Evolutionary conservation across 2,329 filamentous ascomycete genomes (phyloP).

Genomic region (Fusarium sp.): DNA sequence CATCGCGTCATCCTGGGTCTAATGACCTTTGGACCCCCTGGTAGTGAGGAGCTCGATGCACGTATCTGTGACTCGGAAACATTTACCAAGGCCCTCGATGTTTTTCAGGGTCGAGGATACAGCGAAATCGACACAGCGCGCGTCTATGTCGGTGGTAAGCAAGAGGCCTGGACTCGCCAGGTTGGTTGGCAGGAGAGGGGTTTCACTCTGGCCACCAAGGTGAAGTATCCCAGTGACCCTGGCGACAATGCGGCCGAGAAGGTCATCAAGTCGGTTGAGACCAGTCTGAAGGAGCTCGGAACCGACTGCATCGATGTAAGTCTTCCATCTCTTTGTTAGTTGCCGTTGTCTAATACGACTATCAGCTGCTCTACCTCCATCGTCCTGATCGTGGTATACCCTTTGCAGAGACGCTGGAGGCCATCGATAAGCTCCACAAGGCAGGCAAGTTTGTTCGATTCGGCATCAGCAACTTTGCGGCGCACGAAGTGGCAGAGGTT

Average conservation of each 20-base stretch:
- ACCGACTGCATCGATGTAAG: conserved; percentile 77
- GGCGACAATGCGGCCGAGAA: conserved; percentile 73
- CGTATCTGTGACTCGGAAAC: conserved; percentile 76
- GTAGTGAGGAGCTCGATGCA: conserved; percentile 68
- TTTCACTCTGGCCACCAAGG: conserved; percentile 82
- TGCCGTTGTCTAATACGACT: conserved; percentile 7
- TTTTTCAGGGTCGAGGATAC: conserved; percentile 83
- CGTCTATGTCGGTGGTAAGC: conserved; percentile 75
- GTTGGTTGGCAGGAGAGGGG: conserved; percentile 84
- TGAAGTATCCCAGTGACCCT: conserved; percentile 69
- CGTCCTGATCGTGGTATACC: conserved; percentile 70
- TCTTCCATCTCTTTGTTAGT: background rate
- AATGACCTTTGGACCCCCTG: conserved; percentile 84
- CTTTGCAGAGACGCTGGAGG: conserved; percentile 83
- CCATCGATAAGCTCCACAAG: conserved; percentile 84
- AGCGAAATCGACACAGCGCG: conserved; percentile 88
- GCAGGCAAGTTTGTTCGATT: conserved; percentile 86
- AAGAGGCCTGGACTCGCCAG: conserved; percentile 82
- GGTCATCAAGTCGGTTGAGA: conserved; percentile 74
- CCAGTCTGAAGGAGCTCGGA: conserved; percentile 76
- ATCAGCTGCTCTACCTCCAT: conserved; percentile 54
- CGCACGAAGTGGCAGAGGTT: conserved; percentile 89
- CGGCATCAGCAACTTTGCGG: conserved; percentile 86
- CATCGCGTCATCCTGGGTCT: conserved; percentile 83
- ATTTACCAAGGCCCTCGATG: conserved; percentile 78